Conservation (phyloP, 306 rosid species). For the Potentilla sterilis region DNA sequence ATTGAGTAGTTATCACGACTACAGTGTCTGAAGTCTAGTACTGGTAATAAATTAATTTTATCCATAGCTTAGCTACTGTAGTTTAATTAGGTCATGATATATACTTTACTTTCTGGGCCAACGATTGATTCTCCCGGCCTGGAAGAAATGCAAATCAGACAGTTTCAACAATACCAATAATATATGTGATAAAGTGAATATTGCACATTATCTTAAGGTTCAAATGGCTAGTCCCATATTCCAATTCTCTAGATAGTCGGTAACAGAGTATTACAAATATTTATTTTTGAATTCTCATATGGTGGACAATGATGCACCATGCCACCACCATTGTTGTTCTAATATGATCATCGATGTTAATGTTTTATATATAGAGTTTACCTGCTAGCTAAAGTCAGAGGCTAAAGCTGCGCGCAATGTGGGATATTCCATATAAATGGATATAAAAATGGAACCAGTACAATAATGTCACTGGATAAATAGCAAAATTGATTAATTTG, state of each 20-base stretch:
- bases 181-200: not conserved
- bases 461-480: not conserved
- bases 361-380: not conserved
- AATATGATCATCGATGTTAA: not conserved
- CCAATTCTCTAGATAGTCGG: not conserved
- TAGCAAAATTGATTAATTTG: not conserved
- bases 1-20: not conserved
- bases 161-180: not conserved
- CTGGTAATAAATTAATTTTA: not conserved
- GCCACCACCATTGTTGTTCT: constrained; percentile 3
- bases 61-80: not conserved
- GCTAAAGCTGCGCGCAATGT: not conserved
- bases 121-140: constrained; percentile 5
- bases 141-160: not conserved
- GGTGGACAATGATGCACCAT: not conserved
- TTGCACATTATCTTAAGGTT: not conserved
- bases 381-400: not conserved
- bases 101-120: not conserved
- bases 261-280: not conserved
- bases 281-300: not conserved
- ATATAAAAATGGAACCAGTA: not conserved
- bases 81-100: not conserved
- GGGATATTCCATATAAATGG: not conserved
- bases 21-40: not conserved
- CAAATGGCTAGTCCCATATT: not conserved